phyloP scores from a whole-genome alignment of 225 moss, liverwort and hornwort genomes.

The Pleurozium schreberi region DNA sequence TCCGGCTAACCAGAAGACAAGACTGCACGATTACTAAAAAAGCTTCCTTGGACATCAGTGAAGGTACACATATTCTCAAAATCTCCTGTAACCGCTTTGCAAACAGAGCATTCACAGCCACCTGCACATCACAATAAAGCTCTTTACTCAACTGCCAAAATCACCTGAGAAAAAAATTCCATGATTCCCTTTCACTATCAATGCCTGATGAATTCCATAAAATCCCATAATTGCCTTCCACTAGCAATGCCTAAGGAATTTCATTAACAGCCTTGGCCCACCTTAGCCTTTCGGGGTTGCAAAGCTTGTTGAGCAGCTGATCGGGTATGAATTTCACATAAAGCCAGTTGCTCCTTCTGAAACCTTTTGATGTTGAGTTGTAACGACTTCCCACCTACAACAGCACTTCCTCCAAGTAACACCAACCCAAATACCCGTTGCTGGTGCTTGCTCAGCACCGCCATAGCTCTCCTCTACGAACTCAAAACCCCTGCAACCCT shows the following conservation, averaged over 20 bases:
- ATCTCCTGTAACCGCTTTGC: slow-evolving; percentile 34
- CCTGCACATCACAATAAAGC: slow-evolving; percentile 5
- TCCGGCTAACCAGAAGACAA: slow-evolving; percentile 43
- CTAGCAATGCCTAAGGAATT: neutral
- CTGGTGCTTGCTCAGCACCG: slow-evolving; percentile 42
- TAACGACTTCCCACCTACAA: slow-evolving; percentile 28
- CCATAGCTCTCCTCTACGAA: slow-evolving; percentile 15
- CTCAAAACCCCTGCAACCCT: neutral
- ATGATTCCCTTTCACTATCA: neutral
- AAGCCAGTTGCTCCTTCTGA: slow-evolving; percentile 39
- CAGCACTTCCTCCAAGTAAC: slow-evolving; percentile 30
- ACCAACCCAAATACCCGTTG: slow-evolving; percentile 9
- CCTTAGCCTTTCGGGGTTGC: slow-evolving; percentile 38
- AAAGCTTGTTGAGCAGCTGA: slow-evolving; percentile 33
- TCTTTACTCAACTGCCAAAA: neutral
- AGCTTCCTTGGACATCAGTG: slow-evolving; percentile 34
- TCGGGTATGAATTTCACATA: slow-evolving; percentile 22
- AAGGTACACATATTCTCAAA: slow-evolving; percentile 38
- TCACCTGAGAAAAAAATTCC: neutral
- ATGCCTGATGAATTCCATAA: neutral
- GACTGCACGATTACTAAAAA: slow-evolving; percentile 29
- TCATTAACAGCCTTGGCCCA: neutral
- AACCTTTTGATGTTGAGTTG: slow-evolving; percentile 27
- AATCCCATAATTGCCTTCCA: neutral
- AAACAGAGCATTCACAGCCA: slow-evolving; percentile 45